These are phyloP conservation scores for Fusarium sp. DNA, from an alignment of 2,329 filamentous ascomycete genomes.

Conservation along the genomic window DNA sequence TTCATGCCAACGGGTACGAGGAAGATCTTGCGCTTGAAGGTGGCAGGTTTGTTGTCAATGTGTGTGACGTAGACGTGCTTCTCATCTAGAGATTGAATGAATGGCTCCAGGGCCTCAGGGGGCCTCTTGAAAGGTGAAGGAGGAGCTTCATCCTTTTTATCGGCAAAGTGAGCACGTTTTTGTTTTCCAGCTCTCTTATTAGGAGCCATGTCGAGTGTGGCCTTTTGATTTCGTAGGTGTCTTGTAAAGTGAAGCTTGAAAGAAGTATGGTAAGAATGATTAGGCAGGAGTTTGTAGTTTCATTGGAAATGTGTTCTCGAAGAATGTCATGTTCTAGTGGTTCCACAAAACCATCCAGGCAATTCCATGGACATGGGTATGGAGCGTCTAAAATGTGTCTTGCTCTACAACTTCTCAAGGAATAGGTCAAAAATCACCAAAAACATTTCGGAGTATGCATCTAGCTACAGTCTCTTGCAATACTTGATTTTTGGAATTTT, in stretches of 20 bases:
- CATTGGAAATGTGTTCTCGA: slow-evolving; percentile 39
- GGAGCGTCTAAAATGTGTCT: background rate
- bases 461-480: background rate
- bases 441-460: background rate
- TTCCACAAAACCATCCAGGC: slow-evolving; percentile 31
- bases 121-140: slow-evolving; percentile 76
- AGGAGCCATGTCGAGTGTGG: slow-evolving; percentile 47
- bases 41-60: slow-evolving; percentile 75
- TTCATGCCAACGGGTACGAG: slow-evolving; percentile 83
- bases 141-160: slow-evolving; percentile 49
- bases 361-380: background rate
- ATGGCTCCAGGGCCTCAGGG: slow-evolving; percentile 70
- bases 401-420: background rate
- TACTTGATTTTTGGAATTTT: slow-evolving; percentile 3
- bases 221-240: background rate
- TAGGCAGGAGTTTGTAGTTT: slow-evolving; percentile 20
- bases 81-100: slow-evolving; percentile 73
- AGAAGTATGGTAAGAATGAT: slow-evolving; percentile 4
- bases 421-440: background rate
- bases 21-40: slow-evolving; percentile 87
- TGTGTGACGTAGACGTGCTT: slow-evolving; percentile 85
- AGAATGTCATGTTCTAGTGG: slow-evolving; percentile 12
- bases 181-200: slow-evolving; percentile 50
- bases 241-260: slow-evolving; percentile 6
- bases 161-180: slow-evolving; percentile 43